Percentiles rank a stretch among this genome's conserved stretches.
phyloP scores from a whole-genome alignment of 2,329 filamentous ascomycete genomes.

The Dactylellina leptospora region DNA sequence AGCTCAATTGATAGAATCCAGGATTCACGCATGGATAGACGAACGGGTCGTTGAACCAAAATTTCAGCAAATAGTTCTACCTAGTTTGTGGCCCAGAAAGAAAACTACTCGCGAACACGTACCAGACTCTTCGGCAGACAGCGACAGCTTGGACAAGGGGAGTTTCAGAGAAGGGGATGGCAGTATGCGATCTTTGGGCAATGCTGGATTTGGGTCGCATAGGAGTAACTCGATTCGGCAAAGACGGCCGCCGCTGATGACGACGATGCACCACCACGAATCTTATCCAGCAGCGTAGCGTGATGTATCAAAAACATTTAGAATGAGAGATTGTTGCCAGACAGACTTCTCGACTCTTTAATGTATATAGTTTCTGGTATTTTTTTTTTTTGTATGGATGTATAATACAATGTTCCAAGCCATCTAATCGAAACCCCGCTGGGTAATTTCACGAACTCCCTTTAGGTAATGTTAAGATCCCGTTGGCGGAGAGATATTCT shows the following conservation, averaged over 20 bases:
- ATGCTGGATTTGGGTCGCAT: conserved; percentile 24
- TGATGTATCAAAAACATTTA: neutral
- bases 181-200: conserved; percentile 25
- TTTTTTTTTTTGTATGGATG: neutral
- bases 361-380: conserved; percentile 37
- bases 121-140: conserved; percentile 33
- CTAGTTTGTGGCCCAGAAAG: conserved; percentile 83
- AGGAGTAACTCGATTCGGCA: conserved; percentile 48
- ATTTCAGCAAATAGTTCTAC: conserved; percentile 85
- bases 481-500: conserved; percentile 68
- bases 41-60: conserved; percentile 84
- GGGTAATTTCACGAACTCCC: conserved; percentile 2
- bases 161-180: conserved; percentile 30
- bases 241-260: conserved; percentile 39
- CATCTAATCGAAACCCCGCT: neutral
- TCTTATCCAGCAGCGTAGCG: conserved; percentile 21
- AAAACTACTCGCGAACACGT: conserved; percentile 73
- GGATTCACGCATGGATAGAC: conserved; percentile 86
- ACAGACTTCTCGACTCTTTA: conserved; percentile 25
- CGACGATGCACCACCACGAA: conserved; percentile 38
- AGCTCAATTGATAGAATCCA: conserved; percentile 80
- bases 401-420: conserved; percentile 29
- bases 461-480: conserved; percentile 26
- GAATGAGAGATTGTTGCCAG: neutral
- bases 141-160: conserved; percentile 39